These are phyloP conservation scores for Solanum chiquidenum DNA, from an alignment of 257 asterid species.

Conservation along the genomic window DNA sequence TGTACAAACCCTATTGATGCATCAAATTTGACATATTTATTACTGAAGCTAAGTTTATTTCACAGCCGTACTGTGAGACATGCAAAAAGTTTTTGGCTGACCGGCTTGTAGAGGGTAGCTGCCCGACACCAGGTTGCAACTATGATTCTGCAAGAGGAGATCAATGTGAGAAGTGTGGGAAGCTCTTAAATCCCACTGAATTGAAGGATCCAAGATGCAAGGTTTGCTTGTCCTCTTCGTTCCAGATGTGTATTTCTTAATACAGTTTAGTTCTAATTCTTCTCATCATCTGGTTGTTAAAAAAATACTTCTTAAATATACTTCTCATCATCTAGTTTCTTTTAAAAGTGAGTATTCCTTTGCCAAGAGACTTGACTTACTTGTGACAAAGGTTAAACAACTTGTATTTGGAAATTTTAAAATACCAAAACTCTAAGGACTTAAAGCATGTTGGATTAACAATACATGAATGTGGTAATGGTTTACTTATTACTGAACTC, in stretches of 20 bases:
- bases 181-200: conserved; percentile 86
- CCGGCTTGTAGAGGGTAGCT: conserved; percentile 78
- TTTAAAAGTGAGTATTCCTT: not conserved
- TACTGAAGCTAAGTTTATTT: not conserved
- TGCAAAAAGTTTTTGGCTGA: conserved; percentile 81
- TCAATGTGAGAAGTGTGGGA: conserved; percentile 88
- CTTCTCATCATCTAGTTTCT: not conserved
- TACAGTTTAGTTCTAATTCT: not conserved
- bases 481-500: not conserved
- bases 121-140: conserved; percentile 76
- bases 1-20: not conserved
- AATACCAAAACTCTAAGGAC: not conserved
- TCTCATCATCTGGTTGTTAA: not conserved
- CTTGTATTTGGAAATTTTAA: not conserved
- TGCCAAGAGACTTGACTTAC: not conserved
- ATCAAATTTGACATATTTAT: not conserved
- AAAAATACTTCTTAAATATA: not conserved
- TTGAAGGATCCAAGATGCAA: conserved; percentile 83
- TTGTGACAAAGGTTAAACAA: not conserved
- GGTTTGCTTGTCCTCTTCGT: conserved; percentile 23
- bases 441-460: not conserved
- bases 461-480: not conserved
- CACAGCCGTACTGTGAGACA: conserved; percentile 39
- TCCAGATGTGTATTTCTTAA: not conserved
- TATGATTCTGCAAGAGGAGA: conserved; percentile 94